Evolutionary conservation across 2,329 filamentous ascomycete genomes (phyloP), one percentile per base, ranked within the genome.

Genomic region (Tolypocladium paradoxum): DNA sequence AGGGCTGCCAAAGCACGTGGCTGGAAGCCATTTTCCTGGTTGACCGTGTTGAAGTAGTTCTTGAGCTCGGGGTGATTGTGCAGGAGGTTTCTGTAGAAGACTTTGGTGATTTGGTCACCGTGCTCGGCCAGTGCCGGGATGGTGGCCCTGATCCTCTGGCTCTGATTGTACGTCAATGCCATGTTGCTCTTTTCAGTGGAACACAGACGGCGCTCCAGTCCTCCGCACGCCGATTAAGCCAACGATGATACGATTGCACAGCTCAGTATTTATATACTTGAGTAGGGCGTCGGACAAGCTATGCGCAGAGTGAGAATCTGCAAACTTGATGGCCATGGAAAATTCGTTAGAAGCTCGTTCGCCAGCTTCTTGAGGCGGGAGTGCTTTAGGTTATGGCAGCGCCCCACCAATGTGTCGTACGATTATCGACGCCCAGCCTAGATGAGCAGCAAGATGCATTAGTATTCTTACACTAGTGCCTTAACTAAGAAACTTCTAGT

Each of bases 11-110:
- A 61, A 36, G 67, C 67, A 48, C 66, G 62, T 7, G 67, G 67
- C 49, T 69, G 67, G 11, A 65, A 65, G 45, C 65, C 66, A 51
- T 67, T 69, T 55, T 63, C 62, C 58, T 67, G 66, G 60, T 69
- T 69, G 54, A 64, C 65, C 1, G 59, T 61, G 58, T 89, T 90
- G 77, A 90, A 90, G 68, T 85, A 74, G 66, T 83, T 78, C 61
- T 83, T 79, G 34, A 90, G 77, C 46, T 82, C 77, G 0, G 85
- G 85, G 55, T 88, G 75, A 38, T 81, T 80, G 12, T 65, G 64
- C 27, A 90, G 73, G 74, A 90, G 80, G 63, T 81, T 83, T 56
- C 75, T 74, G 74, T 91, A 90, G 73, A 91, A 90, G 58, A 78
- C 76, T n/a, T 75, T 76, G 6, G 85, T 84, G 66, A 90, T 87